Percentiles rank a stretch among this genome's conserved stretches.
Evolutionary conservation across 108 stramenopile genomes (phyloP).

Genomic region (Heterococcus sp.): DNA sequence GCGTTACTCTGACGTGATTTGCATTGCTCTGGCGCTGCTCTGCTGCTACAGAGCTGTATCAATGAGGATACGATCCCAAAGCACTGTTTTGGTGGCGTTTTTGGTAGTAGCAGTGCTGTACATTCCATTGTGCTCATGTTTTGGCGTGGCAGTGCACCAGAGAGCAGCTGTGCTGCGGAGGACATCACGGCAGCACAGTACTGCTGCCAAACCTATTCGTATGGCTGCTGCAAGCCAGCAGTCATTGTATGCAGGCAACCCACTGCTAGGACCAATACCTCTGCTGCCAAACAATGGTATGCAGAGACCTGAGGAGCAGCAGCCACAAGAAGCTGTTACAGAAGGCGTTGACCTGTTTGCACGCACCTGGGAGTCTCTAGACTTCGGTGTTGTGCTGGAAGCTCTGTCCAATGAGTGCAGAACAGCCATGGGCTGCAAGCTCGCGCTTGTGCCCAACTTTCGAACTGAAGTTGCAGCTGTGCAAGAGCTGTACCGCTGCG

Average conservation of each 20-base stretch:
- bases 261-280: background rate
- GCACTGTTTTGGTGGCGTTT: background rate
- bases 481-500: slow-evolving; percentile 25
- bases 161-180: background rate
- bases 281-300: background rate
- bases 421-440: slow-evolving; percentile 34
- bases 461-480: slow-evolving; percentile 23
- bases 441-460: slow-evolving; percentile 29
- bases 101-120: background rate
- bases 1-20: too few relatives aligned
- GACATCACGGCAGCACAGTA: background rate
- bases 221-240: background rate
- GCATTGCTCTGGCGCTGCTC: too few relatives aligned
- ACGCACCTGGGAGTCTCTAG: slow-evolving; percentile 45
- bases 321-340: background rate
- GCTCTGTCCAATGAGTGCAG: slow-evolving; percentile 21
- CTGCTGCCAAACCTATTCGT: background rate
- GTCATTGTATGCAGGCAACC: background rate
- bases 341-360: slow-evolving; percentile 32
- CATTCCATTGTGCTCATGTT: background rate
- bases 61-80: background rate
- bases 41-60: too few relatives aligned
- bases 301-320: background rate
- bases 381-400: slow-evolving; percentile 47
- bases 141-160: too few relatives aligned